These are phyloP conservation scores for Fusarium devonianum DNA, from an alignment of 2,329 filamentous ascomycete species.

Conservation along the genomic window DNA sequence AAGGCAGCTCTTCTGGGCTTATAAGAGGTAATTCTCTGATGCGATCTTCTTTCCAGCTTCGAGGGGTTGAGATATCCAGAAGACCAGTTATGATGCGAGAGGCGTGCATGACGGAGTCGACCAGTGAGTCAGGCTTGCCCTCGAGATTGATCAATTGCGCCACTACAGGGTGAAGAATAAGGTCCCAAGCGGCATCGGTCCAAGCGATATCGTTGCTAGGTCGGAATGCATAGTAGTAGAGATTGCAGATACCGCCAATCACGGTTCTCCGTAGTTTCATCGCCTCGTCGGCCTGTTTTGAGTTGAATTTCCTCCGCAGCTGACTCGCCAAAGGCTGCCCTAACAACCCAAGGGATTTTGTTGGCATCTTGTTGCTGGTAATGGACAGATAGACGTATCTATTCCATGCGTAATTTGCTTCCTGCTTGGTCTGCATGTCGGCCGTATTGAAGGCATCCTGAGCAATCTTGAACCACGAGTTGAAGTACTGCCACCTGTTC, in stretches of 20 bases:
- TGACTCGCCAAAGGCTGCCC: slow-evolving; percentile 73
- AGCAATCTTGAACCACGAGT: slow-evolving; percentile 78
- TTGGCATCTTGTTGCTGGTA: slow-evolving; percentile 65
- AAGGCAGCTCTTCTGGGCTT: slow-evolving; percentile 77
- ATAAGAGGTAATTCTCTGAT: slow-evolving; percentile 67
- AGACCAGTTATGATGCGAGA: slow-evolving; percentile 76
- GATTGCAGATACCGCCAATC: slow-evolving; percentile 76
- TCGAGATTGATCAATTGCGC: slow-evolving; percentile 58
- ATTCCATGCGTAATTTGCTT: slow-evolving; percentile 87
- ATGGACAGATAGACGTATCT: slow-evolving; percentile 79
- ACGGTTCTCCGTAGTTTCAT: slow-evolving; percentile 59
- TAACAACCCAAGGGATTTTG: slow-evolving; percentile 53
- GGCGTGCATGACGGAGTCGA: slow-evolving; percentile 64
- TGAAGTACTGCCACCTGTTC: slow-evolving; percentile 76
- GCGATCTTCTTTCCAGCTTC: slow-evolving; percentile 78
- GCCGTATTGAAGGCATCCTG: slow-evolving; percentile 84
- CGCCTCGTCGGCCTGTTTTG: slow-evolving; percentile 62
- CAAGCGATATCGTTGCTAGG: slow-evolving; percentile 71
- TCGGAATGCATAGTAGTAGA: slow-evolving; percentile 83
- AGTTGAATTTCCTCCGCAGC: slow-evolving; percentile 68
- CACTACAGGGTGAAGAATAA: slow-evolving; percentile 72
- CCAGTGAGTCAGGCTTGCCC: slow-evolving; percentile 48
- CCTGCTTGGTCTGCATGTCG: slow-evolving; percentile 72
- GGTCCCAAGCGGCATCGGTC: slow-evolving; percentile 80
- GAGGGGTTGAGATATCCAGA: slow-evolving; percentile 63